Evolutionary conservation across 768 basidiomycete species (phyloP).

Genomic region (Pleurotus pulmonarius): DNA sequence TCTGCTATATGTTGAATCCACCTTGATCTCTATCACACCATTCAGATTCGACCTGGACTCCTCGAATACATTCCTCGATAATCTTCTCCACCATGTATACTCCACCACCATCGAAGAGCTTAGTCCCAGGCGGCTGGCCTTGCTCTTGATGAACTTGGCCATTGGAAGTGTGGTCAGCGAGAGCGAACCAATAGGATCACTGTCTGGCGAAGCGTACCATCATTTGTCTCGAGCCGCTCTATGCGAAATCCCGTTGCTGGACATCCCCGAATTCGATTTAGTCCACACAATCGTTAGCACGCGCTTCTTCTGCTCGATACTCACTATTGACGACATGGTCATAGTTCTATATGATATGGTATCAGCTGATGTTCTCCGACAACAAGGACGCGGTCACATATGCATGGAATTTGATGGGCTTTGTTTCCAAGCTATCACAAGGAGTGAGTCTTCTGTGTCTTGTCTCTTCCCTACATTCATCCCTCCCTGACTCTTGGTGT

Average conservation of each 20-base stretch:
- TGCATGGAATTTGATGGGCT: slow-evolving; percentile 75
- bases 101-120: slow-evolving; percentile 54
- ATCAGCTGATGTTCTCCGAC: slow-evolving; percentile 69
- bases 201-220: slow-evolving; percentile 62
- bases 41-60: slow-evolving; percentile 64
- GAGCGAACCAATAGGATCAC: slow-evolving; percentile 47
- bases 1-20: not conserved
- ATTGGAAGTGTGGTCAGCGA: slow-evolving; percentile 71
- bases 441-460: slow-evolving; percentile 43
- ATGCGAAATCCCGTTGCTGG: slow-evolving; percentile 72
- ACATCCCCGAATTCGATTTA: slow-evolving; percentile 71
- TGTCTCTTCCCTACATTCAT: slow-evolving; percentile 4
- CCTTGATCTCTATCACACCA: too few relatives aligned
- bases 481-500: slow-evolving; percentile 12
- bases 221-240: slow-evolving; percentile 63
- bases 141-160: slow-evolving; percentile 69
- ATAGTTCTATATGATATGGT: slow-evolving; percentile 70
- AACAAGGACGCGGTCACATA: slow-evolving; percentile 70
- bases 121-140: slow-evolving; percentile 62
- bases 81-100: slow-evolving; percentile 67
- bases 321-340: slow-evolving; percentile 4
- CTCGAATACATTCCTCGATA: slow-evolving; percentile 66
- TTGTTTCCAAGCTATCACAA: slow-evolving; percentile 69
- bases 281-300: slow-evolving; percentile 58
- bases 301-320: slow-evolving; percentile 5